A percentile compares a stretch with the other conserved stretches of the same genome.
Conservation (phyloP, 208 protist genomes). For the Crithidia brevicula region DNA sequence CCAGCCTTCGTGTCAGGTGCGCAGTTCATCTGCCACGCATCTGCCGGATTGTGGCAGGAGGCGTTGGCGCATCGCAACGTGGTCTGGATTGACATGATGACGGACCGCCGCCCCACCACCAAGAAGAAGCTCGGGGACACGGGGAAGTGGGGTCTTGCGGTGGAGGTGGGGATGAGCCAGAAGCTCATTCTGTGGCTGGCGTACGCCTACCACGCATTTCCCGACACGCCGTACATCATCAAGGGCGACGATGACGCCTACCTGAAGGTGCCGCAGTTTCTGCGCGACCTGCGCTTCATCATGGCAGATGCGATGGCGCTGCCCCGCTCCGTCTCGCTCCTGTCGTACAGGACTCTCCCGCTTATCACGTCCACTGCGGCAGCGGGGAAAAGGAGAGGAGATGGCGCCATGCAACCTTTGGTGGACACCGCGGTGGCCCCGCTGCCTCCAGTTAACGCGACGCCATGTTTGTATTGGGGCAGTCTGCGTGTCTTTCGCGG, state of each 20-base stretch:
- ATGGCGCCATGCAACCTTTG: not conserved
- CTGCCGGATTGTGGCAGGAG: constrained; percentile 26
- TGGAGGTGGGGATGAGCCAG: constrained; percentile 40
- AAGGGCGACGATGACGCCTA: constrained; percentile 62
- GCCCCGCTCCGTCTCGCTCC: too few relatives aligned
- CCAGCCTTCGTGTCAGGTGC: constrained; percentile 15
- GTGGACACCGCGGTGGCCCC: not conserved
- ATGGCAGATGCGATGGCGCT: not conserved
- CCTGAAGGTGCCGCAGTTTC: constrained; percentile 47
- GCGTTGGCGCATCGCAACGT: constrained; percentile 24
- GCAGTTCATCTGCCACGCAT: constrained; percentile 30
- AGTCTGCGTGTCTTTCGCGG: not conserved
- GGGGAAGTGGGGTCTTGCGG: constrained; percentile 32
- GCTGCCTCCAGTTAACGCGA: not conserved
- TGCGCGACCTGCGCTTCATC: constrained; percentile 33
- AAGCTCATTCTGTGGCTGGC: constrained; percentile 47
- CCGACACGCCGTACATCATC: constrained; percentile 37
- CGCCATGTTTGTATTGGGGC: constrained; percentile 10
- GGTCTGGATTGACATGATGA: constrained; percentile 31
- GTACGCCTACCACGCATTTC: constrained; percentile 34
- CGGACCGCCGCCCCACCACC: constrained; percentile 25
- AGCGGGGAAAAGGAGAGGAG: not conserved
- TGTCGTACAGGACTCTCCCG: too few relatives aligned
- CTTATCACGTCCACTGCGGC: too few relatives aligned
- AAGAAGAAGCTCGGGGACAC: constrained; percentile 17